Evolutionary conservation across 495 filamentous ascomycete genomes (phyloP), one percentile per base, ranked within the genome.

Genomic region (Xylaria longipes): DNA sequence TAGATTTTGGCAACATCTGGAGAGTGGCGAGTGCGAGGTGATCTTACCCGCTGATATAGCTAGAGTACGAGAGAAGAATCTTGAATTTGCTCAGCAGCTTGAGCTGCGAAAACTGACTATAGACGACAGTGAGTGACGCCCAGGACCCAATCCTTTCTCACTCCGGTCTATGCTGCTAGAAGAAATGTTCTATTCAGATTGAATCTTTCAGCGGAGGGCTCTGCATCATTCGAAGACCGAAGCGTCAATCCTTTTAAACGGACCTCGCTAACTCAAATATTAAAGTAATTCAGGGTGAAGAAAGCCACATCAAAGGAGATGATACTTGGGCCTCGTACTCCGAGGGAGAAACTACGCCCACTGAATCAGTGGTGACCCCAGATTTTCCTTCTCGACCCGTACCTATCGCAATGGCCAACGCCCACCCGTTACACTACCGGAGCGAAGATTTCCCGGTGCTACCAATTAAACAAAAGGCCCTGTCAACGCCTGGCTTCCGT

Each of bases 1-100:
- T 31, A 46, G 1, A 39, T 76, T 79, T 70, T 65, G 80, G 45
- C 45, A 39, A 11, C 81, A 83, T 29, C 71, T 82, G 8, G 79
- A 83, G 35, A 68, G 31, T 0, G 63, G 70, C 48, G 27, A 71
- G 1, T 81, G 80, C 46, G 27, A 39, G 11, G 46, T 33, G 1
- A 72, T 81, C 48, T 72, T 60, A 11, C 72, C 72, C 33, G 73
- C 71, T 3, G 72, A 79, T 11, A 17, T 80, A n/a, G 57, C 45
- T 22, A 63, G 58, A 11, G 62, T 68, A 17, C 70, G 73, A 60
- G 27, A 72, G 31, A 37, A 75, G 68, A 70, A 62, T 17, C 48
- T 73, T 33, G 61, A 69, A 11, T 71, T 75, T 72, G 68, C 69
- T 0, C 29, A 75, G 45, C 68, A 70, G 63, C 71, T 75, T 39